phyloP scores from a whole-genome alignment of 1,284 basidiomycete species.

The Ganoderma meredithae region DNA sequence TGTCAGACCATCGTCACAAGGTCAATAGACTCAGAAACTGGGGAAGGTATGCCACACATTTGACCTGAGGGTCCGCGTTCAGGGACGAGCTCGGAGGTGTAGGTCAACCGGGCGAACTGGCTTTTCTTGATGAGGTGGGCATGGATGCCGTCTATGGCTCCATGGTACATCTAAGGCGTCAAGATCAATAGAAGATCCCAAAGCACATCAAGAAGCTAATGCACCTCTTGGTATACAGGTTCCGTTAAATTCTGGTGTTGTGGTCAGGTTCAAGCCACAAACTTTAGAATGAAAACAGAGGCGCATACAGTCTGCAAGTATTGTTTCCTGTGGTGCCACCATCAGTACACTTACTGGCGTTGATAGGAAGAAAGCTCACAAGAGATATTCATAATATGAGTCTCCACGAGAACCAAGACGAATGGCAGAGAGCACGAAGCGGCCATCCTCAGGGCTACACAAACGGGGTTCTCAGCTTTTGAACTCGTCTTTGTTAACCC shows the following conservation, averaged over 20 bases:
- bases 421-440: constrained; percentile 80
- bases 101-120: constrained; percentile 65
- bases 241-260: constrained; percentile 85
- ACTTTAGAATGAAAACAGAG: constrained; percentile 20
- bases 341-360: not conserved
- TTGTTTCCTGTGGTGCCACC: constrained; percentile 64
- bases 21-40: constrained; percentile 13
- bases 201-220: not conserved
- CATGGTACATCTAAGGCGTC: constrained; percentile 82
- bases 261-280: constrained; percentile 16
- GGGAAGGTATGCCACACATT: constrained; percentile 49
- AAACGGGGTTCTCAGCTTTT: not conserved
- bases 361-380: constrained; percentile 56
- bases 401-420: constrained; percentile 93
- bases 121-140: constrained; percentile 75
- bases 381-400: constrained; percentile 93
- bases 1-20: constrained; percentile 6
- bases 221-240: constrained; percentile 76
- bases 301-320: constrained; percentile 75
- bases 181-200: not conserved
- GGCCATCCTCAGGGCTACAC: constrained; percentile 67
- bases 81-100: constrained; percentile 85
- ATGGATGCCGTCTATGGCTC: constrained; percentile 85
- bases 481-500: no score
- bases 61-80: constrained; percentile 53